Conservation (phyloP, 2,329 filamentous ascomycete genomes). For the Fusarium pseudograminearum region DNA sequence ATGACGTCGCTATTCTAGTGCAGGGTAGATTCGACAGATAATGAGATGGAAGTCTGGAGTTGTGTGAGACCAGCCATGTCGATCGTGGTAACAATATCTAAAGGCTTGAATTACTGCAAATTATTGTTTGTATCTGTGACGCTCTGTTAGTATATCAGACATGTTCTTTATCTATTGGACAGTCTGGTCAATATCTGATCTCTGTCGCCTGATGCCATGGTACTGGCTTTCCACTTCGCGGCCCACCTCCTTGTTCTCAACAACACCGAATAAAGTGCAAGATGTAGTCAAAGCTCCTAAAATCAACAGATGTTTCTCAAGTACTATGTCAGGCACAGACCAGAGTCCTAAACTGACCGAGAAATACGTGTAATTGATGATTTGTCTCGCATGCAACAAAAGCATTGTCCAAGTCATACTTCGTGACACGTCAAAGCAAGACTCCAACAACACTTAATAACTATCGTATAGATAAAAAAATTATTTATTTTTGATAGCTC, state of each 20-base stretch:
- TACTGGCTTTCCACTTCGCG: accelerated
- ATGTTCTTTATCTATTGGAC: not conserved
- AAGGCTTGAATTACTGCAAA: not conserved
- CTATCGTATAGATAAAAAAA: not conserved
- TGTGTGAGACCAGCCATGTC: not conserved
- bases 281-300: too few relatives aligned
- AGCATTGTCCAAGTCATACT: not conserved
- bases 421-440: not conserved
- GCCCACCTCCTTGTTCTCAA: not conserved
- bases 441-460: not conserved
- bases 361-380: not conserved
- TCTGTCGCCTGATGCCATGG: not conserved
- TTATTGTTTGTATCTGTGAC: not conserved
- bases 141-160: not conserved
- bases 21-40: slow-evolving; percentile 21
- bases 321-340: not conserved
- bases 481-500: not conserved
- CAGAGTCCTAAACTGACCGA: not conserved
- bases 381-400: not conserved
- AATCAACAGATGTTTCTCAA: not conserved
- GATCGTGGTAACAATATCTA: not conserved
- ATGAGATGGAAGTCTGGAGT: not conserved
- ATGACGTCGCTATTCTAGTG: slow-evolving; percentile 28
- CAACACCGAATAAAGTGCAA: not conserved
- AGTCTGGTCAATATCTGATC: not conserved